These are phyloP conservation scores for Colletotrichum sp. DNA, from an alignment of 2,329 filamentous ascomycete species.

Conservation along the genomic window DNA sequence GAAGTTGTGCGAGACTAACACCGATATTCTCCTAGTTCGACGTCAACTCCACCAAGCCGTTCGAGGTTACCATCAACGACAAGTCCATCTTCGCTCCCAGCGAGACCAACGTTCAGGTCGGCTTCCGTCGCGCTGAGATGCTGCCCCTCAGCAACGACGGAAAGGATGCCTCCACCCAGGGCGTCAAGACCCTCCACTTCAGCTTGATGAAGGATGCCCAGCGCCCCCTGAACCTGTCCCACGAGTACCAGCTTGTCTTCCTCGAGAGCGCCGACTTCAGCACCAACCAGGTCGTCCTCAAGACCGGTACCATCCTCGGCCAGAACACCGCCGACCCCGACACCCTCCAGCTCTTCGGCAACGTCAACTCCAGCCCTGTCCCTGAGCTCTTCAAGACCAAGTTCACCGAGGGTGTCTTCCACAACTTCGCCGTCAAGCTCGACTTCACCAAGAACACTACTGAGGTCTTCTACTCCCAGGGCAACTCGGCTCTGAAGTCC, in stretches of 20 bases:
- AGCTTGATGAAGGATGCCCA: slow-evolving; percentile 57
- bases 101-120: slow-evolving; percentile 54
- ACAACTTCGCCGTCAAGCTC: slow-evolving; percentile 66
- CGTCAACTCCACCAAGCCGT: slow-evolving; percentile 39
- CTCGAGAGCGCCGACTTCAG: slow-evolving; percentile 51
- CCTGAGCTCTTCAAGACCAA: slow-evolving; percentile 54
- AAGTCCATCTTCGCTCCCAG: slow-evolving; percentile 63
- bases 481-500: slow-evolving; percentile 45
- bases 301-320: slow-evolving; percentile 58
- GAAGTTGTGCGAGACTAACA: neutral
- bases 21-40: slow-evolving; percentile 42
- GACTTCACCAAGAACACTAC: slow-evolving; percentile 62
- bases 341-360: slow-evolving; percentile 51
- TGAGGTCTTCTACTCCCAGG: slow-evolving; percentile 62
- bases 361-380: slow-evolving; percentile 51
- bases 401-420: slow-evolving; percentile 57
- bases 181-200: slow-evolving; percentile 67
- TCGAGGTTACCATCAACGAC: slow-evolving; percentile 63
- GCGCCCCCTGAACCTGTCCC: slow-evolving; percentile 61
- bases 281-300: slow-evolving; percentile 59
- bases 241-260: slow-evolving; percentile 65
- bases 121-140: slow-evolving; percentile 66
- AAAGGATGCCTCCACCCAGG: slow-evolving; percentile 55
- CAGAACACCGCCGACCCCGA: slow-evolving; percentile 39
- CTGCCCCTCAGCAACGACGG: slow-evolving; percentile 54